phyloP scores from a whole-genome alignment of 2,329 filamentous ascomycete genomes.

The Dothistroma septosporum region DNA sequence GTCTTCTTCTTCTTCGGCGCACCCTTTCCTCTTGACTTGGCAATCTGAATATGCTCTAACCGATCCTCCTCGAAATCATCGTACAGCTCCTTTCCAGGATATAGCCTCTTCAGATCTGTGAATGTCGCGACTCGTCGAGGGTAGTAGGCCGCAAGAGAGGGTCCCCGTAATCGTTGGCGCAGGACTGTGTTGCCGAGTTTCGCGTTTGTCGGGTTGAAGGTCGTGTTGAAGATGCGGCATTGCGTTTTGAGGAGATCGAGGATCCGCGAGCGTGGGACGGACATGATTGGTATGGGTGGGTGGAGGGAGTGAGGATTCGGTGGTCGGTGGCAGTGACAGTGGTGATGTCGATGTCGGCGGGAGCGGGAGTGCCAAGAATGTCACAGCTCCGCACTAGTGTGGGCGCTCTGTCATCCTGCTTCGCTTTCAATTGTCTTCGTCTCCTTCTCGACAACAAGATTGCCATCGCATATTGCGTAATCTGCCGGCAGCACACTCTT shows the following conservation, averaged over 20 bases:
- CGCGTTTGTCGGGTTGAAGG: conserved; percentile 77
- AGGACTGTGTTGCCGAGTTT: conserved; percentile 90
- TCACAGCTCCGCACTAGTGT: background rate
- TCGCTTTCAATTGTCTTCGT: too few relatives aligned
- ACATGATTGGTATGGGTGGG: conserved; percentile 37
- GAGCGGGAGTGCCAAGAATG: conserved; percentile 1
- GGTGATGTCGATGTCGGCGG: background rate
- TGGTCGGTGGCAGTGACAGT: background rate
- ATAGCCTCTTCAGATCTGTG: conserved; percentile 67
- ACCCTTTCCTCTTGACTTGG: conserved; percentile 76
- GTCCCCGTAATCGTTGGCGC: conserved; percentile 81
- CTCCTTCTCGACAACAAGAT: too few relatives aligned
- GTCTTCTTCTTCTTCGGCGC: conserved; percentile 84
- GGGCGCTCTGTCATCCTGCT: background rate
- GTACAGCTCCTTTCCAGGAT: conserved; percentile 64
- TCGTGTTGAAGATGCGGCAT: conserved; percentile 87
- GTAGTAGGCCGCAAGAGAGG: conserved; percentile 80
- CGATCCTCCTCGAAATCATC: conserved; percentile 77
- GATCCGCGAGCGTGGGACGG: conserved; percentile 51
- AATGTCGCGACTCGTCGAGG: conserved; percentile 70
- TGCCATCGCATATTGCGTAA: too few relatives aligned
- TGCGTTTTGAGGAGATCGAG: conserved; percentile 81
- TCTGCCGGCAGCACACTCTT: too few relatives aligned
- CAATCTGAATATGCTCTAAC: conserved; percentile 61
- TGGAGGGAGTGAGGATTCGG: background rate